These are phyloP conservation scores for Backusella luteola DNA, from an alignment of 192 early-diverging fungal species.

Conservation along the genomic window DNA sequence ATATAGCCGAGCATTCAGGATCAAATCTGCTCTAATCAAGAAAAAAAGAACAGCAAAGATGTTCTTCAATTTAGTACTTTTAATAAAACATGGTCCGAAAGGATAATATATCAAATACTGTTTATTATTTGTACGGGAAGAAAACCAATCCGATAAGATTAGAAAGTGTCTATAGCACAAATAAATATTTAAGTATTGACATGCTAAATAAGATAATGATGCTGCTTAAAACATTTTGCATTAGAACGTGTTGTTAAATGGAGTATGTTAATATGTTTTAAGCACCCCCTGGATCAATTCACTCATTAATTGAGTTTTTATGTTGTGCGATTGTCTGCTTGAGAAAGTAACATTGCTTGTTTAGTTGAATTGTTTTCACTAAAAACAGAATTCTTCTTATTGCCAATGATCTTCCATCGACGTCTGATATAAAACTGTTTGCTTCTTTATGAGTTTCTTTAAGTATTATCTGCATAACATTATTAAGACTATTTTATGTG, in stretches of 20 bases:
- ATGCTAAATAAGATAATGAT: background rate
- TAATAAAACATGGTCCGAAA: background rate
- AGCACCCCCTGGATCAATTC: background rate
- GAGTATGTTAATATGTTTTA: background rate
- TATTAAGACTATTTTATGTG: background rate
- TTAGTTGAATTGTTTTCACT: too few species aligned
- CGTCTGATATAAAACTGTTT: background rate
- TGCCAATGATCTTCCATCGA: background rate
- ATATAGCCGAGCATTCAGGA: background rate
- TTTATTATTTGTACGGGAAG: background rate
- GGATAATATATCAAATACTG: background rate
- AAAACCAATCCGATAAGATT: background rate
- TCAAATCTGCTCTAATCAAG: background rate
- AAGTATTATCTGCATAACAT: background rate
- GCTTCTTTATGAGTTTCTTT: background rate
- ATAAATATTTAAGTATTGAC: background rate
- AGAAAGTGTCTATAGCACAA: background rate
- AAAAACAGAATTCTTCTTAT: background rate
- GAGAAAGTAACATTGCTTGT: background rate
- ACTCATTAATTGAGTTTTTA: background rate
- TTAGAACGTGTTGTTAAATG: background rate
- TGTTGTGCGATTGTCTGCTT: background rate
- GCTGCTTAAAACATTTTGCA: background rate
- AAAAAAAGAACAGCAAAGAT: background rate
- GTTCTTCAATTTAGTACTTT: background rate